Evolutionary conservation across 306 rosid species (phyloP).

Genomic region (Medicago lupulina): DNA sequence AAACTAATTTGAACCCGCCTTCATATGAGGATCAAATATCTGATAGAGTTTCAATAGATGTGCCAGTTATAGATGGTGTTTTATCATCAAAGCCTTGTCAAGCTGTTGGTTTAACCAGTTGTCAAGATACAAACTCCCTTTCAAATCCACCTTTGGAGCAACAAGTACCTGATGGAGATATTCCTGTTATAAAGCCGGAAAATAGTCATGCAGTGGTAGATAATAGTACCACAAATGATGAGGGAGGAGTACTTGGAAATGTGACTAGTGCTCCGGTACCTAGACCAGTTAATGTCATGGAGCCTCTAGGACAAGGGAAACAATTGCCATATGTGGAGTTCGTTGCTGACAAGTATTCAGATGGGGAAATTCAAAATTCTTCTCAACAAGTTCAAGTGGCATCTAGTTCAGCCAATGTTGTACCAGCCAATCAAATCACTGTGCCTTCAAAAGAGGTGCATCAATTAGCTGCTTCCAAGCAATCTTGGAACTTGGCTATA

Average conservation of each 20-base stretch:
- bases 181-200: constrained; percentile 40
- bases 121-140: constrained; percentile 21
- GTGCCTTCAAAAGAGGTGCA: constrained; percentile 46
- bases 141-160: constrained; percentile 42
- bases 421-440: constrained; percentile 32
- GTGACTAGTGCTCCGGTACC: constrained; percentile 37
- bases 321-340: constrained; percentile 41
- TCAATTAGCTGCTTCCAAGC: constrained; percentile 41
- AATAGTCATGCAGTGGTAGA: constrained; percentile 44
- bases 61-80: constrained; percentile 36
- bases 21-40: constrained; percentile 24
- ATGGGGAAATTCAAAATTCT: constrained; percentile 41
- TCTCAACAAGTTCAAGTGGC: constrained; percentile 31
- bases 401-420: constrained; percentile 36
- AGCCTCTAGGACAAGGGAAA: constrained; percentile 45
- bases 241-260: constrained; percentile 46
- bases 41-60: constrained; percentile 5
- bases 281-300: constrained; percentile 32
- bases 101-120: constrained; percentile 39
- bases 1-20: constrained; percentile 27
- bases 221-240: constrained; percentile 41
- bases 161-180: constrained; percentile 42
- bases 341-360: constrained; percentile 40
- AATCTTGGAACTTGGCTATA: constrained; percentile 27
- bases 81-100: constrained; percentile 36